Evolutionary conservation across 345 rosid genomes (phyloP).

Genomic region (Citrus reticulata): DNA sequence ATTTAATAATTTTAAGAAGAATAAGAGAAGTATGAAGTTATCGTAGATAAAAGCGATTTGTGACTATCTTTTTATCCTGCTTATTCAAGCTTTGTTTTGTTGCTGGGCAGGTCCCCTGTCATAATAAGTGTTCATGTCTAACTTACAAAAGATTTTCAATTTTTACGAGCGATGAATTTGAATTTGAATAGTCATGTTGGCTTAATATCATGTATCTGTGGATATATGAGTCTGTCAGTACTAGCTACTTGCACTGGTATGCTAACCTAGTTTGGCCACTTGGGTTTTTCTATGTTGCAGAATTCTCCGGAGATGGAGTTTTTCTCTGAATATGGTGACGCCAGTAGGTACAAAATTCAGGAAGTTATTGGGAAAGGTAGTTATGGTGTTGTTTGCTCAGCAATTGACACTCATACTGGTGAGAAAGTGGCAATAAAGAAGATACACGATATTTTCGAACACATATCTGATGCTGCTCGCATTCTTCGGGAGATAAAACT

Average conservation of each 20-base stretch:
- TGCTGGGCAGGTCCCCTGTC: neutral
- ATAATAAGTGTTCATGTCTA: neutral
- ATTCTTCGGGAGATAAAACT: conserved; percentile 91
- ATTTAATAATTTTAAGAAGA: neutral
- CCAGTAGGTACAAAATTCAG: conserved; percentile 73
- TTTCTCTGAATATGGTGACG: conserved; percentile 93
- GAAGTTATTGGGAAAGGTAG: conserved; percentile 96
- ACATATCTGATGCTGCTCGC: conserved; percentile 87
- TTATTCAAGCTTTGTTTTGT: neutral
- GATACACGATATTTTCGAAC: conserved; percentile 86
- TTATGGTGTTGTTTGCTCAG: conserved; percentile 93
- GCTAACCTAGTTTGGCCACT: conserved; percentile 1
- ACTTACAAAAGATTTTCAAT: neutral
- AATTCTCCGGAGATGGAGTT: conserved; percentile 76
- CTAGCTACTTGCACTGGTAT: neutral
- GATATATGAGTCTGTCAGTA: neutral
- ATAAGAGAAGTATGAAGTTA: neutral
- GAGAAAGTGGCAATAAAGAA: conserved; percentile 93
- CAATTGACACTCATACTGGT: conserved; percentile 75
- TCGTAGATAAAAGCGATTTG: neutral
- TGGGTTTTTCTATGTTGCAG: conserved; percentile 36
- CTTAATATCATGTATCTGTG: neutral
- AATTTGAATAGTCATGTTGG: neutral
- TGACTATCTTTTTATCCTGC: neutral
- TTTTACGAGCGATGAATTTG: neutral